Percentiles rank a stretch among this genome's conserved stretches.
These are phyloP conservation scores for Domatiomyces globalis DNA, from an alignment of 2,329 filamentous ascomycete genomes.

Conservation along the genomic window DNA sequence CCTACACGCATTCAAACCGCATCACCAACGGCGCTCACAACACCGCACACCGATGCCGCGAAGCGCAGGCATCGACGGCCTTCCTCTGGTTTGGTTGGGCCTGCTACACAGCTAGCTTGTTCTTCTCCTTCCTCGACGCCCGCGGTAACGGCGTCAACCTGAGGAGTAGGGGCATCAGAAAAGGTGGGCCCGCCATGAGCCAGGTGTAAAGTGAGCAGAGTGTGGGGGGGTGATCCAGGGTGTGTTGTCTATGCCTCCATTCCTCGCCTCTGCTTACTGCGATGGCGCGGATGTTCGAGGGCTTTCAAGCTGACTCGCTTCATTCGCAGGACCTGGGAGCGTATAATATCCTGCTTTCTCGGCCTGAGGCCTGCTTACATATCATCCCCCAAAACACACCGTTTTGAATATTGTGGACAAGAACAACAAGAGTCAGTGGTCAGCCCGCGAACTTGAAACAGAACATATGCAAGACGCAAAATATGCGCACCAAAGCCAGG, in stretches of 20 bases:
- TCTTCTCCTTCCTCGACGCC: constrained; percentile 27
- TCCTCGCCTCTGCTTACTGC: background rate
- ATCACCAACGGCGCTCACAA: constrained; percentile 31
- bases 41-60: constrained; percentile 32
- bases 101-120: constrained; percentile 28
- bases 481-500: no score
- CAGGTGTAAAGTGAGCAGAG: constrained; percentile 26
- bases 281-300: background rate
- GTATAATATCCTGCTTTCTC: background rate
- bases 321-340: background rate
- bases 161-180: constrained; percentile 23
- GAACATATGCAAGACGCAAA: no score
- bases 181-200: constrained; percentile 29
- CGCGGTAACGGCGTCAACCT: constrained; percentile 24
- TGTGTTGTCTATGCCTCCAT: background rate
- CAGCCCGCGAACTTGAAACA: no score
- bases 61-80: constrained; percentile 36
- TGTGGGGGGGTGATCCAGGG: background rate
- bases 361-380: background rate
- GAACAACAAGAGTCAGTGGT: no score
- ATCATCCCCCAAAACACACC: no score
- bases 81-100: constrained; percentile 40
- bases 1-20: constrained; percentile 29
- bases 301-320: background rate
- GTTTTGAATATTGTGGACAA: no score